These are phyloP conservation scores for Plasmodium vinckei DNA, from an alignment of 169 alveolate genomes.

Conservation along the genomic window DNA sequence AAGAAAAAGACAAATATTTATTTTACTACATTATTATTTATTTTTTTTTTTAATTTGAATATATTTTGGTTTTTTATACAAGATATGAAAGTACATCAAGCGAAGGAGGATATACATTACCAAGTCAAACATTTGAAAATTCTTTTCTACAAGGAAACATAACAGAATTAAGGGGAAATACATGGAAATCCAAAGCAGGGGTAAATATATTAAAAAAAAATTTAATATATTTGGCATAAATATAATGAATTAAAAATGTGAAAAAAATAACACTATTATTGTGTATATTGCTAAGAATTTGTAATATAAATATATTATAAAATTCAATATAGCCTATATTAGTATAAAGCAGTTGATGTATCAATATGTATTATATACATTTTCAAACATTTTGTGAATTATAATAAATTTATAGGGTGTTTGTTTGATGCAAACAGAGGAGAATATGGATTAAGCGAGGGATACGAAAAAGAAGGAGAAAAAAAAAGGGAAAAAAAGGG, in stretches of 20 bases:
- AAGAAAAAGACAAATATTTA: neutral
- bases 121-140: neutral
- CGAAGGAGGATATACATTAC: slow-evolving; percentile 2
- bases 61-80: no score
- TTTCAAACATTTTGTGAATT: no score
- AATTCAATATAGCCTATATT: no score
- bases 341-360: no score
- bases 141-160: slow-evolving; percentile 5
- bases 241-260: no score
- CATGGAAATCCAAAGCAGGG: slow-evolving; percentile 76
- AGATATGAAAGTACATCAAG: slow-evolving; percentile 75
- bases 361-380: no score
- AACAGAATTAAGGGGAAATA: slow-evolving; percentile 42
- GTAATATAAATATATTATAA: neutral
- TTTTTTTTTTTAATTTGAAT: no score
- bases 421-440: slow-evolving; percentile 59
- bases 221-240: no score
- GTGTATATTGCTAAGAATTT: no score
- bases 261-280: no score
- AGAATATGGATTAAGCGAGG: neutral
- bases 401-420: slow-evolving; percentile 43
- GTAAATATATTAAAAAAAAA: slow-evolving; percentile 12
- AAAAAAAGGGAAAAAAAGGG: neutral
- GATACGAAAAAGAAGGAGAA: neutral
- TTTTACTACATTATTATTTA: no score